Percentiles rank a stretch among this genome's conserved stretches.
phyloP scores from a whole-genome alignment of 129 eudicot genomes.

The Oenanthe sinensis region DNA sequence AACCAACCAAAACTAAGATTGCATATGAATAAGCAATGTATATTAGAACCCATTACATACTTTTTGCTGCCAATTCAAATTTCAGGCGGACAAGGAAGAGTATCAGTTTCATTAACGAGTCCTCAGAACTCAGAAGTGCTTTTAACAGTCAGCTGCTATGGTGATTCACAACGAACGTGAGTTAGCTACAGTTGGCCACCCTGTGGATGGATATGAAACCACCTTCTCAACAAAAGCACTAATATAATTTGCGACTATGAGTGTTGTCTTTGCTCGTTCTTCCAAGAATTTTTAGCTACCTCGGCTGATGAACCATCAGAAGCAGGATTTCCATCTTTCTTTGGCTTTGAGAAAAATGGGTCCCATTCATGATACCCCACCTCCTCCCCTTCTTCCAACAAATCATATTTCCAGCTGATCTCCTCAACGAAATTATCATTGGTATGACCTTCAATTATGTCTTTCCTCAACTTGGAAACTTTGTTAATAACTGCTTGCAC shows the following conservation, averaged over 20 bases:
- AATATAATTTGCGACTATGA: conserved; percentile 7
- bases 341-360: conserved; percentile 17
- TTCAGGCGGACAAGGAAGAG: not conserved
- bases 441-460: conserved; percentile 35
- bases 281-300: conserved; percentile 80
- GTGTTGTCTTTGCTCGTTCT: conserved; percentile 66
- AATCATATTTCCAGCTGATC: conserved; percentile 83
- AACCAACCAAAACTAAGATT: not conserved
- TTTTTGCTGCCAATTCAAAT: not conserved
- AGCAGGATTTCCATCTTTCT: conserved; percentile 15
- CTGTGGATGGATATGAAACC: not conserved
- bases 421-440: conserved; percentile 61
- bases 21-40: not conserved
- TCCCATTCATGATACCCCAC: conserved; percentile 32
- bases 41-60: not conserved
- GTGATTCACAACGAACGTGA: not conserved
- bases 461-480: conserved; percentile 58
- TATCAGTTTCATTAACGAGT: not conserved
- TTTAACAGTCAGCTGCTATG: not conserved
- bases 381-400: conserved; percentile 59
- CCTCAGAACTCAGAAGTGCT: not conserved
- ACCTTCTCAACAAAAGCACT: not conserved
- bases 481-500: conserved; percentile 62
- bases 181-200: not conserved
- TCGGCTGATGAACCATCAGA: conserved; percentile 47